Evolutionary conservation across 495 filamentous ascomycete genomes (phyloP).

Genomic region (Podospora comata): DNA sequence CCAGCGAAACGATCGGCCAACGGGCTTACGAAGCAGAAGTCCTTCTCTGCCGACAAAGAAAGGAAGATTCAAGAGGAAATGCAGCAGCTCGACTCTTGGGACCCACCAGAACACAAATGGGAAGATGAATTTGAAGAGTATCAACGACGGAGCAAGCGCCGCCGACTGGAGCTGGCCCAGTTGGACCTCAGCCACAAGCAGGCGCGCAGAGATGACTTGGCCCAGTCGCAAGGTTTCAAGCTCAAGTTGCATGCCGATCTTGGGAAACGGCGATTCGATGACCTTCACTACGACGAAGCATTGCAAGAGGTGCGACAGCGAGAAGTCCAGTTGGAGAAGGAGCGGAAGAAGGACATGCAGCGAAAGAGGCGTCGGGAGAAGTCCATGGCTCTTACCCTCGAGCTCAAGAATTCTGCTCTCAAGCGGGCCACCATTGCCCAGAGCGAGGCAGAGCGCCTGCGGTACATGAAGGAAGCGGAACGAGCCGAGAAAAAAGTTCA

Average conservation of each 20-base stretch:
- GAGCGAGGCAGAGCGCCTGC: conserved; percentile 74
- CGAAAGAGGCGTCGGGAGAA: conserved; percentile 95
- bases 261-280: conserved; percentile 50
- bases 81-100: conserved; percentile 65
- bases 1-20: conserved; percentile 52
- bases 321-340: conserved; percentile 91
- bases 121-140: conserved; percentile 56
- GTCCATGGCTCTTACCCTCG: conserved; percentile 79
- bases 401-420: conserved; percentile 80
- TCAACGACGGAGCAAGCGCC: conserved; percentile 54
- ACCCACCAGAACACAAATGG: conserved; percentile 62
- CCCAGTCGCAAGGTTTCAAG: conserved; percentile 34
- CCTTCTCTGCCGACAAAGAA: conserved; percentile 60
- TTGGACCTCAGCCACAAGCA: conserved; percentile 54
- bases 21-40: conserved; percentile 50
- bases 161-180: conserved; percentile 56
- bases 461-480: conserved; percentile 74
- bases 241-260: conserved; percentile 45
- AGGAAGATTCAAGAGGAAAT: conserved; percentile 63
- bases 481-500: conserved; percentile 84
- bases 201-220: conserved; percentile 47
- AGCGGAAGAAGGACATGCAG: conserved; percentile 99
- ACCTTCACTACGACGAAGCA: conserved; percentile 58
- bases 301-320: conserved; percentile 81
- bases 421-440: conserved; percentile 67